Conservation (phyloP, 805 yeast species). For the Myxozyma neglecta region DNA sequence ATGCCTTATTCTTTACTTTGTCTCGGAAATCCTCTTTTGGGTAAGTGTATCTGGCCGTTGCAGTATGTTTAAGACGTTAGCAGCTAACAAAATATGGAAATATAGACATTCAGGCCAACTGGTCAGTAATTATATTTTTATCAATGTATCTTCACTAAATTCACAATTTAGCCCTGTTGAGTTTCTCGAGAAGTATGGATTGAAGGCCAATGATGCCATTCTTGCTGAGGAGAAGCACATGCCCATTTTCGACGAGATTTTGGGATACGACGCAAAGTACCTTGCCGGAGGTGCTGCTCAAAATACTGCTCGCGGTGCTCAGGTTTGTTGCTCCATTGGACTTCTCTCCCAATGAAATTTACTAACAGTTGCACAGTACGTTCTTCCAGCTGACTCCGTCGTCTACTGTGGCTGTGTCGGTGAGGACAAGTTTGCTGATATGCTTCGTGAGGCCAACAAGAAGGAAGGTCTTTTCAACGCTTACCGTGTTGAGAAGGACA, state of each 20-base stretch:
- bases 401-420: conserved; percentile 97
- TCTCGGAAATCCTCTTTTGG: conserved; percentile 35
- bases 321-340: conserved; percentile 38
- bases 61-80: neutral
- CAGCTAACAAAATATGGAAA: neutral
- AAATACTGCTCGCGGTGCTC: conserved; percentile 98
- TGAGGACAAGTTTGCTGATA: conserved; percentile 80
- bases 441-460: conserved; percentile 77
- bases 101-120: conserved; percentile 33
- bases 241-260: conserved; percentile 81
- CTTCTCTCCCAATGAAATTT: neutral
- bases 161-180: conserved; percentile 17
- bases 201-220: conserved; percentile 93
- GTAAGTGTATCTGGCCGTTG: conserved; percentile 7
- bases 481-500: conserved; percentile 66
- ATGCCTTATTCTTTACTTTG: conserved; percentile 29
- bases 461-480: conserved; percentile 84
- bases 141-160: neutral
- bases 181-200: conserved; percentile 67
- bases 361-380: conserved; percentile 44
- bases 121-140: conserved; percentile 13
- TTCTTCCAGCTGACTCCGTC: conserved; percentile 77
- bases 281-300: conserved; percentile 99
- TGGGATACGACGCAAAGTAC: conserved; percentile 58
- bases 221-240: conserved; percentile 78